Evolutionary conservation across 2,329 filamentous ascomycete species (phyloP).

Genomic region (Hypoxylon sp.): DNA sequence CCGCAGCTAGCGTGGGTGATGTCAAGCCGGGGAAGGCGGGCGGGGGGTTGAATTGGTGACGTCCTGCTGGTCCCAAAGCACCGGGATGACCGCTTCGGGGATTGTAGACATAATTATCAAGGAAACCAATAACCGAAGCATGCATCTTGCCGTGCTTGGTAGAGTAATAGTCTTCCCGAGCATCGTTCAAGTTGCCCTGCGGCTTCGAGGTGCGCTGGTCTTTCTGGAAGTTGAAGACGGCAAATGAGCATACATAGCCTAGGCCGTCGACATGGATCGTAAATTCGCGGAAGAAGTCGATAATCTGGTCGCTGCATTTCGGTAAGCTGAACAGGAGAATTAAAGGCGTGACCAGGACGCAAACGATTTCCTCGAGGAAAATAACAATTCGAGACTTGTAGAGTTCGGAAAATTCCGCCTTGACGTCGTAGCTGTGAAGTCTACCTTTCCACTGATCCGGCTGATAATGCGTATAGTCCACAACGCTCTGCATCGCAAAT

Average conservation of each 20-base stretch:
- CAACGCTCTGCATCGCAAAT: conserved; percentile 87
- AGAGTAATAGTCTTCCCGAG: conserved; percentile 91
- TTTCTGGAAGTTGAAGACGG: conserved; percentile 96
- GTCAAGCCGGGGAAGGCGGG: conserved; percentile 79
- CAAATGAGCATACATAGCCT: conserved; percentile 96
- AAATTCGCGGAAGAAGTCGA: conserved; percentile 98
- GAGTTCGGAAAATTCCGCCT: conserved; percentile 86
- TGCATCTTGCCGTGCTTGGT: conserved; percentile 98
- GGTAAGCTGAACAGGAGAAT: conserved; percentile 88
- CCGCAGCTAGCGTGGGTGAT: conserved; percentile 68
- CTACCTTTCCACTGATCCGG: conserved; percentile 89
- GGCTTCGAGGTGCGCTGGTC: conserved; percentile 64
- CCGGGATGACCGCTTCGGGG: conserved; percentile 74
- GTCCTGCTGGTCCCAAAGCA: conserved; percentile 59
- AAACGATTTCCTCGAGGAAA: conserved; percentile 91
- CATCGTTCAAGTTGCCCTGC: conserved; percentile 63
- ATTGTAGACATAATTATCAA: conserved; percentile 89
- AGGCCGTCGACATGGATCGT: conserved; percentile 96
- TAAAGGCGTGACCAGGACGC: conserved; percentile 91
- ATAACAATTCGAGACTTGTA: conserved; percentile 95
- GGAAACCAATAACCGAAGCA: conserved; percentile 94
- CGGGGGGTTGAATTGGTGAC: conserved; percentile 77
- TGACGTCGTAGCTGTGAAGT: conserved; percentile 94
- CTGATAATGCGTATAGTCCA: conserved; percentile 92
- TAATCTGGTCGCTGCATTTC: conserved; percentile 88